phyloP scores from a whole-genome alignment of 345 rosid genomes.

The Salix viminalis region DNA sequence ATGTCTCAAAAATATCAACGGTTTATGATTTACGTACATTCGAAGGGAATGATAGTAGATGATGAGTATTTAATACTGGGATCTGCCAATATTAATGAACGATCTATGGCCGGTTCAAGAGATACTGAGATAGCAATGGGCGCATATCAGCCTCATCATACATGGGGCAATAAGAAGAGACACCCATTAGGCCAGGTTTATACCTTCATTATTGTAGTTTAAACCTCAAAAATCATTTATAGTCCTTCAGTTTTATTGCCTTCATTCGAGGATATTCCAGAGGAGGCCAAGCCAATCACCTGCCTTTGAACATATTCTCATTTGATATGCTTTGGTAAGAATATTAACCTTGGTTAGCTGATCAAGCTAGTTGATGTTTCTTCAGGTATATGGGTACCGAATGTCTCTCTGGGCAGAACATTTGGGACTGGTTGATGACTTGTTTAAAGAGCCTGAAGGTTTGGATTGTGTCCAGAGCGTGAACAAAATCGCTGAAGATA shows the following conservation, averaged over 20 bases:
- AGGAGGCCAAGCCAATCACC: neutral
- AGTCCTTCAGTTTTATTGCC: neutral
- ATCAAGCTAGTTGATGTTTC: neutral
- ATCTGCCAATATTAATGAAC: constrained; percentile 83
- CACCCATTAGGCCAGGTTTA: constrained; percentile 72
- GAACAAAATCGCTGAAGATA: constrained; percentile 63
- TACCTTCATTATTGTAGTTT: neutral
- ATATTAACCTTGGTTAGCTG: neutral
- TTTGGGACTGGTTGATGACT: constrained; percentile 42
- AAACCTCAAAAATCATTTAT: neutral
- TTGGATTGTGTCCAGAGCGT: constrained; percentile 56
- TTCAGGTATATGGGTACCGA: constrained; percentile 72
- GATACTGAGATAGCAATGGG: constrained; percentile 94
- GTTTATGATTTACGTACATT: constrained; percentile 81
- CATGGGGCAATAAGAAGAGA: constrained; percentile 47
- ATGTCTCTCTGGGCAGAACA: constrained; percentile 96
- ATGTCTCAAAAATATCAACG: constrained; percentile 49
- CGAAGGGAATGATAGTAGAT: constrained; percentile 84
- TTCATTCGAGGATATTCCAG: neutral
- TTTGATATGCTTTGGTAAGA: neutral
- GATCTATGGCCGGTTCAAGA: constrained; percentile 78
- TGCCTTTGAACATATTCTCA: neutral
- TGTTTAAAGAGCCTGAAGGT: constrained; percentile 50
- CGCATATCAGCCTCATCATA: constrained; percentile 62
- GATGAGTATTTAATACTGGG: constrained; percentile 77